A percentile compares a stretch with the other conserved stretches of the same genome.
Evolutionary conservation across 306 rosid genomes (phyloP).

Genomic region (Alnus glutinosa): DNA sequence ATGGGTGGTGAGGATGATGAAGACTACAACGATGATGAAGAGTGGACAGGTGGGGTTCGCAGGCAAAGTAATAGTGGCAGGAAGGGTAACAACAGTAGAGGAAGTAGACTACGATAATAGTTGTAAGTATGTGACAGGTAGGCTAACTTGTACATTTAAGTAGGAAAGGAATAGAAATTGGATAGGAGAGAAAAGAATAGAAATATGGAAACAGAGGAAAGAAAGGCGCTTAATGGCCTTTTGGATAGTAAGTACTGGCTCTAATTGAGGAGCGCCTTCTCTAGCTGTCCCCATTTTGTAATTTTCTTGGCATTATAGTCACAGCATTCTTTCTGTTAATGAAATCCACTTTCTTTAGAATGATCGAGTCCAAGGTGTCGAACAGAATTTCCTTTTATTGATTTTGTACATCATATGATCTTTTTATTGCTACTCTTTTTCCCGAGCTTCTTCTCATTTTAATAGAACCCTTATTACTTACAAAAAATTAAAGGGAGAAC

Average conservation of each 20-base stretch:
- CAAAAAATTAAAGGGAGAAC: too few relatives aligned
- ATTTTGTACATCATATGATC: too few relatives aligned
- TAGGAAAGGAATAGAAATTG: slow-evolving; percentile 59
- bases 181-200: slow-evolving; percentile 43
- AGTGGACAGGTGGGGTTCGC: slow-evolving; percentile 57
- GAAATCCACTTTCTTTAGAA: slow-evolving; percentile 20
- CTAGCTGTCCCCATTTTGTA: slow-evolving; percentile 50
- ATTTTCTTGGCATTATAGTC: slow-evolving; percentile 50
- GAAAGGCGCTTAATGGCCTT: slow-evolving; percentile 34
- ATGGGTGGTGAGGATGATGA: slow-evolving; percentile 51
- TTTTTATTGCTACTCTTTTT: too few relatives aligned
- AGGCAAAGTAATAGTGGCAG: slow-evolving; percentile 63
- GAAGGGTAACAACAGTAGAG: slow-evolving; percentile 54
- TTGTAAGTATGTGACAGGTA: slow-evolving; percentile 67
- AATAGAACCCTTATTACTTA: too few relatives aligned
- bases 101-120: slow-evolving; percentile 63
- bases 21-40: slow-evolving; percentile 54
- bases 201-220: slow-evolving; percentile 48
- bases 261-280: slow-evolving; percentile 23
- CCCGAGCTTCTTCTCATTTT: neutral
- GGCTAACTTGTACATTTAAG: slow-evolving; percentile 90
- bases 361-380: neutral
- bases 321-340: slow-evolving; percentile 62
- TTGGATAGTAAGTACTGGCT: slow-evolving; percentile 29
- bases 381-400: neutral